These are phyloP conservation scores for maize (Zea mays) DNA, from an alignment of 176 grass and related monocot species.

Conservation along the genomic window Zm-B73-REFERENCE-NAM-5.0 NC_050097.1:241776001-241776500, in stretches of 20 bases:
- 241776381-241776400: background rate
- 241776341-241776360: background rate
- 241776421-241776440: background rate
- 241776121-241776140: background rate
- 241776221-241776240: constrained; percentile 69
- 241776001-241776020: constrained; percentile 88
- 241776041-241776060: constrained; percentile 54
- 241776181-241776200: constrained; percentile 89
- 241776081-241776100: background rate
- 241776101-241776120: background rate
- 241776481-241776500: constrained; percentile 91
- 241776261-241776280: constrained; percentile 68
- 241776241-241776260: constrained; percentile 88
- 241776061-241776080: constrained; percentile 62
- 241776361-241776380: background rate
- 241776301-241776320: constrained; percentile 13
- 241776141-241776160: constrained; percentile 29
- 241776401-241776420: background rate
- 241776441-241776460: background rate
- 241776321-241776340: background rate
- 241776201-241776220: constrained; percentile 80
- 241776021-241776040: constrained; percentile 70
- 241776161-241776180: constrained; percentile 97
- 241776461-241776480: constrained; percentile 40
- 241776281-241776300: constrained; percentile 56